These are phyloP conservation scores for Malus hybrid DNA, from an alignment of 331 rosid species.

Conservation along the genomic window DNA sequence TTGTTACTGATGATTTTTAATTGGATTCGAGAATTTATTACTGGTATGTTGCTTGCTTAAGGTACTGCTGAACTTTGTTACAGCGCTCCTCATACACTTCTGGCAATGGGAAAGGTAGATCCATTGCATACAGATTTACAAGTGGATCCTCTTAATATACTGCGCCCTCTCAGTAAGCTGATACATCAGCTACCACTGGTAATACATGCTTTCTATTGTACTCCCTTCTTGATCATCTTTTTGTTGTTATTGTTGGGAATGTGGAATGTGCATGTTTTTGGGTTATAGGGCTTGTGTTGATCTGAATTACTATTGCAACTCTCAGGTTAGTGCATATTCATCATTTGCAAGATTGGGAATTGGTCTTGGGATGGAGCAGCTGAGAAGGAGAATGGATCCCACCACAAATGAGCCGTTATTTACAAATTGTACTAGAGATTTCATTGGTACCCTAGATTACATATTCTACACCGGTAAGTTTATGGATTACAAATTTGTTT, in stretches of 20 bases:
- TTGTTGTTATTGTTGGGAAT: neutral
- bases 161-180: conserved; percentile 85
- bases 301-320: neutral
- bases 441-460: conserved; percentile 93
- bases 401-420: conserved; percentile 84
- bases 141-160: conserved; percentile 84
- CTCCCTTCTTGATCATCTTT: neutral
- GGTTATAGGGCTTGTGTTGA: conserved; percentile 2
- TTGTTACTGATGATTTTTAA: neutral
- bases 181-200: conserved; percentile 94
- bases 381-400: conserved; percentile 72
- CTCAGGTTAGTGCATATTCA: conserved; percentile 92
- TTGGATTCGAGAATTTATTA: conserved; percentile 1
- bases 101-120: conserved; percentile 93
- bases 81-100: conserved; percentile 97
- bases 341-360: conserved; percentile 70
- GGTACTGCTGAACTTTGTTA: conserved; percentile 25
- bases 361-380: conserved; percentile 79
- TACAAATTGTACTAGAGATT: conserved; percentile 93
- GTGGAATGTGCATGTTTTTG: neutral
- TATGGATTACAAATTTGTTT: conserved; percentile 5
- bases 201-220: conserved; percentile 16
- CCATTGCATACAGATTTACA: conserved; percentile 74
- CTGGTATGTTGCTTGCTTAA: conserved; percentile 13
- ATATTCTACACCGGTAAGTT: conserved; percentile 88